Percentiles rank a stretch among this genome's conserved stretches.
phyloP scores from a whole-genome alignment of 2,329 filamentous ascomycete species.

The Cladosporium sp. region DNA sequence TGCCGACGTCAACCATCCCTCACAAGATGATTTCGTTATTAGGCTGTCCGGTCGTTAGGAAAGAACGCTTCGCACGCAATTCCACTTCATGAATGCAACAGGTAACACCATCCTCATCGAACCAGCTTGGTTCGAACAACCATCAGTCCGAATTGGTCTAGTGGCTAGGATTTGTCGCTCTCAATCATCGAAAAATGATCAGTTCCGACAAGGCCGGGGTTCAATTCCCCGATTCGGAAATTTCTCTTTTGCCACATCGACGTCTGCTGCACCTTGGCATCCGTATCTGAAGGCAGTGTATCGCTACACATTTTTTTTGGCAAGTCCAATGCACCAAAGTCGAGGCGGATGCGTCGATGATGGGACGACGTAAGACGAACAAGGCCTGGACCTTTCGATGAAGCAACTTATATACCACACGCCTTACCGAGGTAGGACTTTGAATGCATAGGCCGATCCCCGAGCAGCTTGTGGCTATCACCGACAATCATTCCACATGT shows the following conservation, averaged over 20 bases:
- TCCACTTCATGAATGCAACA: not conserved
- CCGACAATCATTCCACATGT: not conserved
- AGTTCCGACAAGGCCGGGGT: slow-evolving; percentile 14
- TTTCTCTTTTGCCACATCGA: not conserved
- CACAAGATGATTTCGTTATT: not conserved
- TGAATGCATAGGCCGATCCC: not conserved
- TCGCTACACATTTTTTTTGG: not conserved
- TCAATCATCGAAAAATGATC: slow-evolving; percentile 11
- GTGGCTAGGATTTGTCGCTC: slow-evolving; percentile 15
- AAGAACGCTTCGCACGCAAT: not conserved
- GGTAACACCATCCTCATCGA: not conserved
- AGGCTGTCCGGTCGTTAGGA: too few relatives aligned
- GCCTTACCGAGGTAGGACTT: not conserved
- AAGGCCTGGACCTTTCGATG: not conserved
- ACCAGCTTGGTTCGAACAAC: not conserved
- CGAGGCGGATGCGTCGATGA: not conserved
- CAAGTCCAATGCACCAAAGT: not conserved
- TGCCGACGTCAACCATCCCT: not conserved
- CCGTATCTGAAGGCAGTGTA: not conserved
- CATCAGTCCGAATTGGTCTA: slow-evolving; percentile 9
- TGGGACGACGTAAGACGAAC: not conserved
- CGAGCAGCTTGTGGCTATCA: not conserved
- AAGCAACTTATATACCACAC: not conserved
- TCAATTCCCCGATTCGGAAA: slow-evolving; percentile 13
- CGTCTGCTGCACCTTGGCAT: not conserved